Evolutionary conservation across 768 basidiomycete species (phyloP).

Genomic region (Tricholoma bakamatsutake): DNA sequence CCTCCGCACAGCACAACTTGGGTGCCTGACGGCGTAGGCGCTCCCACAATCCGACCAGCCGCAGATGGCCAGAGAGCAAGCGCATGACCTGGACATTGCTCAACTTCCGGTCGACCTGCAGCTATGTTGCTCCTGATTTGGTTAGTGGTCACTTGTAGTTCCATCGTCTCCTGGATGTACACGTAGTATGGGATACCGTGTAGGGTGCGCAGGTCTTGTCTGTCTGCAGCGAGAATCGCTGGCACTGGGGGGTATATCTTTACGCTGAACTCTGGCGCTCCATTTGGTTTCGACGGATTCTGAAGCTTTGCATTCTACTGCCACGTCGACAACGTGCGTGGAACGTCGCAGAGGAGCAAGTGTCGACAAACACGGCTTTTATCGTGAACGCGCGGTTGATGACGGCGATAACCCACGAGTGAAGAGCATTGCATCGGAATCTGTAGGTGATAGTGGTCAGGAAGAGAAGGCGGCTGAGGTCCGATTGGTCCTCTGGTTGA

Average conservation of each 20-base stretch:
- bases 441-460: constrained; percentile 45
- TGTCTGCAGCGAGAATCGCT: constrained; percentile 32
- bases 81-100: constrained; percentile 30
- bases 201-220: constrained; percentile 22
- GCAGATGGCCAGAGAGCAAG: constrained; percentile 30
- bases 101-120: constrained; percentile 31
- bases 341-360: constrained; percentile 31
- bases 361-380: constrained; percentile 21
- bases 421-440: constrained; percentile 40
- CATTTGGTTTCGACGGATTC: constrained; percentile 22
- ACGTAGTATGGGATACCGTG: constrained; percentile 34
- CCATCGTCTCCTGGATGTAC: constrained; percentile 30
- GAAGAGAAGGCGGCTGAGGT: constrained; percentile 34
- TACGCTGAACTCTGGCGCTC: constrained; percentile 23
- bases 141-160: constrained; percentile 20
- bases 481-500: constrained; percentile 33
- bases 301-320: constrained; percentile 15
- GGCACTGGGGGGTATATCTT: constrained; percentile 30
- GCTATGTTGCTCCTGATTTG: constrained; percentile 23
- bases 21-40: constrained; percentile 24
- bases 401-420: constrained; percentile 37
- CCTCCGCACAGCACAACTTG: constrained; percentile 15
- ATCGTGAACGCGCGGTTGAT: constrained; percentile 23
- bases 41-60: constrained; percentile 32
- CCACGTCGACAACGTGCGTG: constrained; percentile 24